Base-by-base conservation (phyloP, 352 stramenopile species). In the Globisporangium spiculum region DNA sequence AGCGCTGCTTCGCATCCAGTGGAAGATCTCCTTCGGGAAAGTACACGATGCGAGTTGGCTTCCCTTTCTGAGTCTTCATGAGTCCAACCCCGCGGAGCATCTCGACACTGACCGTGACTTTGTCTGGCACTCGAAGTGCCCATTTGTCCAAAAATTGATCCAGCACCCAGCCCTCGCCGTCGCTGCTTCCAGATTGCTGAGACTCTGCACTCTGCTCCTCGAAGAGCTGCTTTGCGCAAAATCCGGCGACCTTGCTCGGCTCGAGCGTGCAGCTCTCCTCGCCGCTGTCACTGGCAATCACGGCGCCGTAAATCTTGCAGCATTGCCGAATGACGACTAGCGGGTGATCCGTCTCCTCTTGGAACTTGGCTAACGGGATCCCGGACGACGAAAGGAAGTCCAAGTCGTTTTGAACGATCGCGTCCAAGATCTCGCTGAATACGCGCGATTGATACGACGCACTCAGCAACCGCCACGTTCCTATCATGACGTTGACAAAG, bases 91-190 rank as follows among this genome's bases (percentile, higher is more conserved):
- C 83, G n/a, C 67, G 74, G 2, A 96, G 83, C 76, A 96, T 83
- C 1, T 88, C 81, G n/a, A 77, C 62, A 48, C 60, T 78, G 16
- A 94, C 86, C 0, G 63, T 73, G 52, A 96, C 79, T 7, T 73
- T 78, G 30, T 92, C 80, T 2, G 86, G 88, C 3, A 96, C 86
- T 16, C 86, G 81, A 12, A 94, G 68, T 44, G 86, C 80, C 88
- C 88, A 96, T 55, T 96, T 93, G 24, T 93, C 81, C 78, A 96
- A 83, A 55, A 96, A 96, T 54, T 76, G 63, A 4, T 88, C 75
- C 18, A 91, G 66, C 20, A 74, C 58, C 78, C 79, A 91, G 9
- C 76, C 84, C 10, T 86, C 75, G 16, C 76, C 66, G 14, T 24
- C 59, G 2, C 58, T 66, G 9, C 67, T 41, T 4, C 70, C 64